phyloP scores from a whole-genome alignment of 2,329 filamentous ascomycete species.

The Metarhizium robertsii region DNA sequence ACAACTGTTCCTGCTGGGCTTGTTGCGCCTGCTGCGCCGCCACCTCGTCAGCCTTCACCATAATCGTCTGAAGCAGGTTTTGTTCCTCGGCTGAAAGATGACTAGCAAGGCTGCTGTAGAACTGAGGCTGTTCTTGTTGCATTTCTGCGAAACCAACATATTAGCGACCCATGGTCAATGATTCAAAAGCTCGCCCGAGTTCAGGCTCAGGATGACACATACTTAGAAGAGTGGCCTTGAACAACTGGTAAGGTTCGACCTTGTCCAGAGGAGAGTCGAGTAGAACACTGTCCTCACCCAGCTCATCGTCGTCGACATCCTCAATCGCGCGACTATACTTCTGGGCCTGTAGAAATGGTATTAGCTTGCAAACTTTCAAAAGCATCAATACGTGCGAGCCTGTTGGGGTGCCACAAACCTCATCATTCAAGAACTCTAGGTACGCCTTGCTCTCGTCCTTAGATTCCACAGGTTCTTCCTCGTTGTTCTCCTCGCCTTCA shows the following conservation, averaged over 20 bases:
- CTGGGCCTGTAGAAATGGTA: constrained; percentile 48
- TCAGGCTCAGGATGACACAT: constrained; percentile 31
- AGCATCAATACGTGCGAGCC: neutral
- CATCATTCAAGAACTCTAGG: constrained; percentile 89
- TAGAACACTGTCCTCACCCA: constrained; percentile 85
- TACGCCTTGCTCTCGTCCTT: constrained; percentile 92
- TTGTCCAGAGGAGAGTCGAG: constrained; percentile 93
- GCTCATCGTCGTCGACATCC: constrained; percentile 72
- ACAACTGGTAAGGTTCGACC: constrained; percentile 86
- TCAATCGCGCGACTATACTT: constrained; percentile 67
- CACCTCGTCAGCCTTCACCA: constrained; percentile 50
- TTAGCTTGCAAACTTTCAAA: constrained; percentile 8
- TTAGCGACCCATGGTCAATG: neutral
- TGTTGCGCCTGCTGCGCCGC: constrained; percentile 18
- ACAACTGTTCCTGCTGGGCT: constrained; percentile 16
- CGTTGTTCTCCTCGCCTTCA: constrained; percentile 62
- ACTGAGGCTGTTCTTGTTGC: constrained; percentile 82
- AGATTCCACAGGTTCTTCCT: constrained; percentile 55
- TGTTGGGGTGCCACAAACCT: constrained; percentile 40
- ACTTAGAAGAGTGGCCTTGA: constrained; percentile 77
- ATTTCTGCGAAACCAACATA: constrained; percentile 46
- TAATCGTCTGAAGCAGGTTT: constrained; percentile 66
- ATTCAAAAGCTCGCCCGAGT: neutral
- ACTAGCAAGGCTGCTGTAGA: constrained; percentile 73
- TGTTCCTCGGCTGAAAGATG: constrained; percentile 76